Conservation (phyloP, 768 basidiomycete genomes). For the Termitomyces sp. region DNA sequence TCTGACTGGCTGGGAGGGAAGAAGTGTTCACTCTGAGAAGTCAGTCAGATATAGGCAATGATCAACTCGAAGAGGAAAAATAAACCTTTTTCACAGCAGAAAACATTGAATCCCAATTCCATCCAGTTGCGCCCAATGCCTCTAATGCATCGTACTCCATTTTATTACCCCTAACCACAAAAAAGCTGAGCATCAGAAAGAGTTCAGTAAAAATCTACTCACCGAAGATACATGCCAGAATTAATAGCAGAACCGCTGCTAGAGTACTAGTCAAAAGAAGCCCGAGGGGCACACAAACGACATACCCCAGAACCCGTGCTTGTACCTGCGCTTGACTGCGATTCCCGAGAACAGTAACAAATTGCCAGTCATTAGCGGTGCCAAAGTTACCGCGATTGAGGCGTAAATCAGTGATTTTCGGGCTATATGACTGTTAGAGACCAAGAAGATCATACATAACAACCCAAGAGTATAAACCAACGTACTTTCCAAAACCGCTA, state of each 20-base stretch:
- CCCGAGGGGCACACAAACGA: not conserved
- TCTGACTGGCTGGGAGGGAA: conserved; percentile 6
- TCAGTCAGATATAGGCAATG: not conserved
- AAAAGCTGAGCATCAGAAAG: not conserved
- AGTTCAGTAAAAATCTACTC: not conserved
- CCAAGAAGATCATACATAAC: too few species aligned
- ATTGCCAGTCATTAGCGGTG: conserved; percentile 12
- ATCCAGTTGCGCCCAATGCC: conserved; percentile 9
- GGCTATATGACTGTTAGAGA: not conserved
- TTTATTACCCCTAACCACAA: conserved; percentile 8
- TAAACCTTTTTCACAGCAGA: conserved; percentile 12
- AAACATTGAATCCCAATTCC: conserved; percentile 14
- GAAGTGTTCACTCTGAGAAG: conserved; percentile 13
- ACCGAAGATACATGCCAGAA: conserved; percentile 14
- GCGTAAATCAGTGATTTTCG: conserved; percentile 10
- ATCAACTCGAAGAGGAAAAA: not conserved
- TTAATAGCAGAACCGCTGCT: conserved; percentile 15
- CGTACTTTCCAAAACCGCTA: conserved; percentile 11
- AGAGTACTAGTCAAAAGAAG: too few species aligned
- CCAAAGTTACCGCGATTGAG: conserved; percentile 11
- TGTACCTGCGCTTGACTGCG: conserved; percentile 11
- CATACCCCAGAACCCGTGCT: conserved; percentile 13
- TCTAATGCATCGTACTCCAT: conserved; percentile 13
- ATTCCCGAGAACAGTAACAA: conserved; percentile 10
- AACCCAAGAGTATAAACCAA: not conserved